These are phyloP conservation scores for Pueraria montana DNA, from an alignment of 306 rosid genomes.

Conservation along the genomic window DNA sequence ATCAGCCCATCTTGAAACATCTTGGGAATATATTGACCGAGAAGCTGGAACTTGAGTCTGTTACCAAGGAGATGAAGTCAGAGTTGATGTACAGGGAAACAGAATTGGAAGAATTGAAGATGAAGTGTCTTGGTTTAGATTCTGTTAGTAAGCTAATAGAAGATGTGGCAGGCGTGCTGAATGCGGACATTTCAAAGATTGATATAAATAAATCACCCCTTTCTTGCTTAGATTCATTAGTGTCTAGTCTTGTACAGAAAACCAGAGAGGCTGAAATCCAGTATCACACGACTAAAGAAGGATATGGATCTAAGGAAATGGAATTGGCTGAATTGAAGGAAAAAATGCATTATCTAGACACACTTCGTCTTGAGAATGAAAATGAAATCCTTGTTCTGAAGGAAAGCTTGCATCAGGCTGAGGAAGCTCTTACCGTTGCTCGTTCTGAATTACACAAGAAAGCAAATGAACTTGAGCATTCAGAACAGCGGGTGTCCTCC, in stretches of 20 bases:
- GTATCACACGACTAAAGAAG: conserved; percentile 61
- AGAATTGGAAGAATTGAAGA: conserved; percentile 71
- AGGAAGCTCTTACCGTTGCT: conserved; percentile 69
- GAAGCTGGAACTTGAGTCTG: conserved; percentile 71
- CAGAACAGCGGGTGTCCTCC: conserved; percentile 88
- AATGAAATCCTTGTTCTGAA: conserved; percentile 72
- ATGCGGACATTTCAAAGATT: conserved; percentile 54
- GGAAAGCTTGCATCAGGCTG: conserved; percentile 78
- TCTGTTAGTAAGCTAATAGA: conserved; percentile 68
- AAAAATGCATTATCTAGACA: conserved; percentile 62
- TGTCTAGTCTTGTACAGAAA: conserved; percentile 78
- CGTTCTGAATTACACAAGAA: conserved; percentile 70
- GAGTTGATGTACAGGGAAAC: conserved; percentile 68
- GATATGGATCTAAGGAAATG: conserved; percentile 58
- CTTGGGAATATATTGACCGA: conserved; percentile 61
- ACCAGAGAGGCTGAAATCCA: conserved; percentile 68
- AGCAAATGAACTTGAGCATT: conserved; percentile 75
- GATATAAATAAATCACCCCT: conserved; percentile 59
- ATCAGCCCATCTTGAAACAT: conserved; percentile 61
- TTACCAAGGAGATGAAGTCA: conserved; percentile 61
- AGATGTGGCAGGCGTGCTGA: conserved; percentile 67
- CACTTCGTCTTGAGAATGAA: conserved; percentile 70
- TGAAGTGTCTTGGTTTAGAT: conserved; percentile 66
- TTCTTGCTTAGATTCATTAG: conserved; percentile 64
- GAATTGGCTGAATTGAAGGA: conserved; percentile 70